Evolutionary conservation across 345 rosid species (phyloP).

Genomic region (Bruguiera sexangula): DNA sequence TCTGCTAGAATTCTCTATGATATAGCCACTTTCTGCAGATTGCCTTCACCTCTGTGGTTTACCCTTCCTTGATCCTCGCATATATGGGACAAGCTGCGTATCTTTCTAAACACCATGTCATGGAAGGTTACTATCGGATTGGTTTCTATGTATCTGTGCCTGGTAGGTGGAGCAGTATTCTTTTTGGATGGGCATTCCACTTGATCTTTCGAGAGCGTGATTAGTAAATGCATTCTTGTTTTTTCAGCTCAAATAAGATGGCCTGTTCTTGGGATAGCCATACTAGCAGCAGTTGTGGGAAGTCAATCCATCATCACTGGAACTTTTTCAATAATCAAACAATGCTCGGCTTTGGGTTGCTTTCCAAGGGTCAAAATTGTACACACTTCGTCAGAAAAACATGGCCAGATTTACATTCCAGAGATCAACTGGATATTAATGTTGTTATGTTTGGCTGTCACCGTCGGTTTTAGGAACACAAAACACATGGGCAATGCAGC

Average conservation of each 20-base stretch:
- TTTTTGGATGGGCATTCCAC: not conserved
- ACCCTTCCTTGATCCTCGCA: slow-evolving; percentile 4
- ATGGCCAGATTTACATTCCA: slow-evolving; percentile 3
- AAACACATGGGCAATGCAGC: slow-evolving; percentile 2
- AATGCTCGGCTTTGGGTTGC: not conserved
- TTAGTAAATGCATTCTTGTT: not conserved
- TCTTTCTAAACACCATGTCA: not conserved
- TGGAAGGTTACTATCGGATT: not conserved
- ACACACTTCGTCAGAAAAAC: slow-evolving; percentile 2
- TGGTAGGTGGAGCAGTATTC: not conserved
- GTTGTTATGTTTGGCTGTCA: slow-evolving; percentile 2
- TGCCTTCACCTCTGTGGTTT: not conserved
- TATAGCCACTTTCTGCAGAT: not conserved
- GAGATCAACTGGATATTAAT: slow-evolving; percentile 2
- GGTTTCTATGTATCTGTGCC: slow-evolving; percentile 1
- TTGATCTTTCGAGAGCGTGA: not conserved
- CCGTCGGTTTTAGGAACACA: not conserved
- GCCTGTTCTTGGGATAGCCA: slow-evolving; percentile 3
- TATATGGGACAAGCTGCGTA: slow-evolving; percentile 2
- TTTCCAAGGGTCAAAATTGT: not conserved
- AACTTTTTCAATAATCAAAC: slow-evolving; percentile 1
- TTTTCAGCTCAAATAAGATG: not conserved
- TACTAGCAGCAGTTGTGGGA: slow-evolving; percentile 5
- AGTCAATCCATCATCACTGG: slow-evolving; percentile 4
- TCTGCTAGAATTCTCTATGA: not conserved